These are phyloP conservation scores for Inonotus hispidus DNA, from an alignment of 1,284 basidiomycete species.

Conservation along the genomic window DNA sequence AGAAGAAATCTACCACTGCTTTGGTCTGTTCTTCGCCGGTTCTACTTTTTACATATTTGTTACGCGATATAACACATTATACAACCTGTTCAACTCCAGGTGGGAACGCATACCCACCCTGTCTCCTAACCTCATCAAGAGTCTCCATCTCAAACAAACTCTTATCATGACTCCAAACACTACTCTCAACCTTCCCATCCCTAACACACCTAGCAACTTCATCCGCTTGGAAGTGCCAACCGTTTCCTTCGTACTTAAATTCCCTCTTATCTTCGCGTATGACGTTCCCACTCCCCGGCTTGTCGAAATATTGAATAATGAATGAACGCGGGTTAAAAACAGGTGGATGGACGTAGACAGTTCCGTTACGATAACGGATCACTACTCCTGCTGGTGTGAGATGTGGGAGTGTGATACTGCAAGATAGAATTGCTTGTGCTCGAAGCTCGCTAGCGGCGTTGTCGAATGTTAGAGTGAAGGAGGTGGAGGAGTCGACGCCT, in stretches of 20 bases:
- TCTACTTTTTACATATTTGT: too few species aligned
- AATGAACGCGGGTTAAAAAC: conserved; percentile 62
- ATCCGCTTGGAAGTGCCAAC: conserved; percentile 76
- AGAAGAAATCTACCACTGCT: too few species aligned
- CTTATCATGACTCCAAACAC: conserved; percentile 70
- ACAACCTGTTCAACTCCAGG: conserved; percentile 41
- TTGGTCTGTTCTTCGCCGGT: too few species aligned
- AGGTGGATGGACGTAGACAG: conserved; percentile 55
- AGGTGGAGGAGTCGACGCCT: conserved; percentile 75
- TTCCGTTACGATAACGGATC: conserved; percentile 65
- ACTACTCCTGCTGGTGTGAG: conserved; percentile 43
- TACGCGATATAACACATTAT: conserved; percentile 14
- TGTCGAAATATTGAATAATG: conserved; percentile 55
- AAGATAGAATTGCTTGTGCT: conserved; percentile 64
- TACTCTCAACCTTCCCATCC: conserved; percentile 72
- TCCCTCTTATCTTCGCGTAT: conserved; percentile 48
- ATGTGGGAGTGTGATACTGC: conserved; percentile 49
- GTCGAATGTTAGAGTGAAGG: conserved; percentile 71
- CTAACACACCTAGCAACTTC: conserved; percentile 79
- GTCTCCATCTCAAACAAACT: conserved; percentile 74
- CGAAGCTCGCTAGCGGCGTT: conserved; percentile 31
- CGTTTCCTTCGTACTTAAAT: conserved; percentile 54
- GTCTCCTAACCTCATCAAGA: conserved; percentile 71
- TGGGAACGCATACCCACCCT: conserved; percentile 44
- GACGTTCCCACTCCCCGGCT: conserved; percentile 45